Evolutionary conservation across 2,329 filamentous ascomycete species (phyloP), one percentile per base, ranked within the genome.

Genomic region (Xylaria sp.): DNA sequence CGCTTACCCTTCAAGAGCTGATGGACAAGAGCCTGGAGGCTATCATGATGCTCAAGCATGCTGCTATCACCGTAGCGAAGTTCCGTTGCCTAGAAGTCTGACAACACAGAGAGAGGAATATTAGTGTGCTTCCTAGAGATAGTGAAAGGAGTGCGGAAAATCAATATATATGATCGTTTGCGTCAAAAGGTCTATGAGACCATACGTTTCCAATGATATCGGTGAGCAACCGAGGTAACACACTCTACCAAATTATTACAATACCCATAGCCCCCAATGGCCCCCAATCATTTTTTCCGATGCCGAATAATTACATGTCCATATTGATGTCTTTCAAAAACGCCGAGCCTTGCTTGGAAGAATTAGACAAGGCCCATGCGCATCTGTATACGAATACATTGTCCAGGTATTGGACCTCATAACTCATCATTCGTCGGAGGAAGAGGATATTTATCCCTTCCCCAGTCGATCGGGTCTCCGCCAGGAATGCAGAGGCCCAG

Each of bases 401-500:
- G 57, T 50, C 30, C 50, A 36, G 9, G 28, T 36, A 58, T 34
- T 7, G 18, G 36, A 39, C 9, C 63, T 78, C 76, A 83, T 46
- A 84, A 68, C 71, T 85, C 83, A 57, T 79, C 76, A 52, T 70
- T 73, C n/a, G 73, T 72, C 52, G 75, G 75, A 23, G 72, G 73
- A 23, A 82, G 75, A 65, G 82, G 79, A 76, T 87, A 84, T 66
- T 76, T 79, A 53, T 85, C 83, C 69, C 86, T 81, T 20, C 84
- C 87, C 90, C 90, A 92, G 72, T 92, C 87, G 53, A 83, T 82
- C 2, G 90, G 90, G 77, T 91, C 90, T 13, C 92, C 92, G 13
- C 91, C 91, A 0, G 95, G 94, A 2, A 97, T 84, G 81, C 96
- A 99, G 36, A 98, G 82, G 0, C 96, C 96, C 61, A 99, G 80